These are phyloP conservation scores for Fusarium albidum DNA, from an alignment of 2,329 filamentous ascomycete genomes.

Conservation along the genomic window DNA sequence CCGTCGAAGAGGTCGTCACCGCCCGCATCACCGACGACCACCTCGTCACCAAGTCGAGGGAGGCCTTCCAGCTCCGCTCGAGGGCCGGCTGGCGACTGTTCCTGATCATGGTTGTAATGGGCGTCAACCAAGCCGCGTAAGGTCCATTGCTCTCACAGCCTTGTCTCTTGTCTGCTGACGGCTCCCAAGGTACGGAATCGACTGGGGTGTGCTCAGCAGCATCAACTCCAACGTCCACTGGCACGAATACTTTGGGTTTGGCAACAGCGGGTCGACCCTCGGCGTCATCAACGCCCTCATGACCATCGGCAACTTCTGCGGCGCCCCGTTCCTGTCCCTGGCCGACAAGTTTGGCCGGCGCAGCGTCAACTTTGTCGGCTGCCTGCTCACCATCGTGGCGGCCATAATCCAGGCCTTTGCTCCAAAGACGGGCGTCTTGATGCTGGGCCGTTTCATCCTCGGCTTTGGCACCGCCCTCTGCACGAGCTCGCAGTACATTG, in stretches of 20 bases:
- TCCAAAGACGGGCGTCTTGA: constrained; percentile 29
- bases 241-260: constrained; percentile 36
- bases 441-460: constrained; percentile 30
- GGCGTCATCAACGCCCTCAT: constrained; percentile 37
- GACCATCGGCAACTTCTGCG: constrained; percentile 36
- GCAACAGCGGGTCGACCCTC: constrained; percentile 25
- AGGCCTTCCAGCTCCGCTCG: constrained; percentile 28
- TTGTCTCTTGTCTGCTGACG: too few relatives aligned
- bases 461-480: constrained; percentile 36
- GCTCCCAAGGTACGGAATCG: constrained; percentile 31
- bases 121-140: constrained; percentile 22
- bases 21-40: constrained; percentile 33
- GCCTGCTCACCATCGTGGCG: constrained; percentile 28
- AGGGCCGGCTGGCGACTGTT: constrained; percentile 29
- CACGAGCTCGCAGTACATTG: constrained; percentile 36
- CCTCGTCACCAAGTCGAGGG: constrained; percentile 27
- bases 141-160: too few relatives aligned
- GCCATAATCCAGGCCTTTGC: constrained; percentile 34
- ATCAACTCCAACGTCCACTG: constrained; percentile 36
- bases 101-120: constrained; percentile 30
- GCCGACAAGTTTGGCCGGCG: constrained; percentile 34
- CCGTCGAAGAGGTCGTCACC: constrained; percentile 33
- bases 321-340: constrained; percentile 31
- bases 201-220: constrained; percentile 36
- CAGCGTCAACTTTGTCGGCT: constrained; percentile 33